These are phyloP conservation scores for Pestalotiopsis sp. DNA, from an alignment of 2,329 filamentous ascomycete species.

Conservation along the genomic window DNA sequence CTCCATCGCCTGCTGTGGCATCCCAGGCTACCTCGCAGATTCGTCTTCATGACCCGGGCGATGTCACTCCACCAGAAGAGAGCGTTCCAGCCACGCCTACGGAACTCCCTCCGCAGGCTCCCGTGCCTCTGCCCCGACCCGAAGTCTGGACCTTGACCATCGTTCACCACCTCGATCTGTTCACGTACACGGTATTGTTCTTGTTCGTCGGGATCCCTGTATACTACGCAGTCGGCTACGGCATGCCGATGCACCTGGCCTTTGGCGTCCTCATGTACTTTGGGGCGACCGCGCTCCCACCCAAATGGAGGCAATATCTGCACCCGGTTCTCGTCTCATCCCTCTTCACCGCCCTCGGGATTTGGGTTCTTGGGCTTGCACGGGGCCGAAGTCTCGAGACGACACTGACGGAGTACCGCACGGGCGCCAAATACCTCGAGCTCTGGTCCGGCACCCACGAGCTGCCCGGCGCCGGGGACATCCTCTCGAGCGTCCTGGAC, in stretches of 20 bases:
- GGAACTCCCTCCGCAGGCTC: slow-evolving; percentile 35
- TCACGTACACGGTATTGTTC: slow-evolving; percentile 48
- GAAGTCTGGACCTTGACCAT: slow-evolving; percentile 53
- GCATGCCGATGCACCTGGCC: slow-evolving; percentile 48
- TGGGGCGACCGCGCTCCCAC: slow-evolving; percentile 49
- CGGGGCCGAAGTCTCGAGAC: slow-evolving; percentile 41
- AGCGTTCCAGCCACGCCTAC: slow-evolving; percentile 8
- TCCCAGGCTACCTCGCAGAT: slow-evolving; percentile 12
- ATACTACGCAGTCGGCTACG: slow-evolving; percentile 56
- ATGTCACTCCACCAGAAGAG: background rate
- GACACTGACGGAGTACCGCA: slow-evolving; percentile 51
- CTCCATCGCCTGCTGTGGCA: slow-evolving; percentile 18
- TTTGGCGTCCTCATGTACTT: slow-evolving; percentile 57
- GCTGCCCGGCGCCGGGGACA: slow-evolving; percentile 57
- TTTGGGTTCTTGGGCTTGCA: slow-evolving; percentile 56
- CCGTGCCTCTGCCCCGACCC: slow-evolving; percentile 45
- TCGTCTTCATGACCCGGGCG: slow-evolving; percentile 10
- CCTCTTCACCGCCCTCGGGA: slow-evolving; percentile 50
- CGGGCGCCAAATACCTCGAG: slow-evolving; percentile 53
- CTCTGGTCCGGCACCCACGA: slow-evolving; percentile 46
- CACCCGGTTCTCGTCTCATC: slow-evolving; percentile 63
- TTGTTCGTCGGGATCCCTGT: slow-evolving; percentile 55
- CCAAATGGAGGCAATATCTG: slow-evolving; percentile 51
- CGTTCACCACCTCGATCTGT: slow-evolving; percentile 46
- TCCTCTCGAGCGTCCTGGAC: slow-evolving; percentile 58